A percentile compares a stretch with the other conserved stretches of the same genome.
phyloP scores from a whole-genome alignment of 2,329 filamentous ascomycete species.

The Ophioceras dolichostomum region DNA sequence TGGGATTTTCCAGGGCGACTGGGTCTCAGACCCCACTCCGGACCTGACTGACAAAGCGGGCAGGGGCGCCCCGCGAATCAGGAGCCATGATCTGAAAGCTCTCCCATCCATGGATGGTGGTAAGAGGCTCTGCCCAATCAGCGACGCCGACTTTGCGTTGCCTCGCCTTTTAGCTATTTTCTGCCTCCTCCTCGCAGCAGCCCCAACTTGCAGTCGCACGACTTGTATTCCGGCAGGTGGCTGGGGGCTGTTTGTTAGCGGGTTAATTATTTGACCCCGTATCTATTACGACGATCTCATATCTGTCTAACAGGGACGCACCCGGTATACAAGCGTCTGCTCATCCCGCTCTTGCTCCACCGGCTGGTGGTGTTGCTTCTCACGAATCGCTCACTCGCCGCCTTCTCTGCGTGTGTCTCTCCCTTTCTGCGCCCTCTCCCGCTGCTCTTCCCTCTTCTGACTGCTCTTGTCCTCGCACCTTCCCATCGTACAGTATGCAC shows the following conservation, averaged over 20 bases:
- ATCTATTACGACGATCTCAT: too few species aligned
- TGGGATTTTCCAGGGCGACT: background rate
- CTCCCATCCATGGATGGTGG: background rate
- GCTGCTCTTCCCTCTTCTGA: constrained; percentile 2
- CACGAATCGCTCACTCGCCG: constrained; percentile 11
- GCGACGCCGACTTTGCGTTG: background rate
- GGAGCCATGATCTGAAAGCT: background rate
- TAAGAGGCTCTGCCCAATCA: background rate
- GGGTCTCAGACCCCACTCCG: background rate
- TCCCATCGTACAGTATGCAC: too few species aligned
- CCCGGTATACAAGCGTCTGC: background rate
- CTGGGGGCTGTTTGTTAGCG: too few species aligned
- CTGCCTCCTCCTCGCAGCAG: background rate
- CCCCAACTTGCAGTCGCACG: too few species aligned
- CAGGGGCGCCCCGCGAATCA: background rate
- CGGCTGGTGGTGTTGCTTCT: constrained; percentile 1
- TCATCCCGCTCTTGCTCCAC: background rate
- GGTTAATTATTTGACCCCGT: too few species aligned
- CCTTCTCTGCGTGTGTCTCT: constrained; percentile 7
- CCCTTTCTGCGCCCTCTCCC: constrained; percentile 1
- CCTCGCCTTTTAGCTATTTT: background rate
- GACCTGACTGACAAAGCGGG: background rate
- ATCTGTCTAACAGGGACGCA: too few species aligned
- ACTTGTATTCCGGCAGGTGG: too few species aligned
- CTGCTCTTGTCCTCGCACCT: constrained; percentile 1